Conservation (phyloP, 805 yeast genomes). For the Wickerhamiella shivajii region DNA sequence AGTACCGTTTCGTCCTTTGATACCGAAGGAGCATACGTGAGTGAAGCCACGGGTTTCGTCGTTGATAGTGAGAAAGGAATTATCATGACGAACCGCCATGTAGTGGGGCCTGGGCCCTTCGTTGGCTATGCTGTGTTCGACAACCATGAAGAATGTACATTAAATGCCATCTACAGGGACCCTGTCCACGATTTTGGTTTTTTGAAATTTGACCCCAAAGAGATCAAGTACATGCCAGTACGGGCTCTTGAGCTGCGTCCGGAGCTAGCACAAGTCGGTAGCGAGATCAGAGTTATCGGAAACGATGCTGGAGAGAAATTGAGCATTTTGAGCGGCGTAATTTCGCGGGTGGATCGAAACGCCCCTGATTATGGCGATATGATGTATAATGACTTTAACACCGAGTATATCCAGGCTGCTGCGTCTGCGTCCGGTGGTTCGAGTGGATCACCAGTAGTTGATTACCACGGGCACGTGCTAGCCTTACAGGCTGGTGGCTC, state of each 20-base stretch:
- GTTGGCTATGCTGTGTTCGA: conserved; percentile 84
- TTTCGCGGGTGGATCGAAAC: conserved; percentile 70
- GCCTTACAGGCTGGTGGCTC: conserved; percentile 94
- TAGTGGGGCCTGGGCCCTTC: conserved; percentile 91
- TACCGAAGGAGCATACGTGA: conserved; percentile 60
- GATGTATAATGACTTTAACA: conserved; percentile 84
- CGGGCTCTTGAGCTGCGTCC: conserved; percentile 57
- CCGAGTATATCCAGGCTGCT: conserved; percentile 91
- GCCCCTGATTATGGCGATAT: conserved; percentile 87
- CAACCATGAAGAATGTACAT: conserved; percentile 86
- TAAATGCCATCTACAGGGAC: conserved; percentile 74
- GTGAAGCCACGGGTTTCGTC: conserved; percentile 89
- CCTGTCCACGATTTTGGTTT: conserved; percentile 95
- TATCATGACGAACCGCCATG: conserved; percentile 84
- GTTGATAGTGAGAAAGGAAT: conserved; percentile 74
- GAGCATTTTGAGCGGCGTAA: conserved; percentile 77
- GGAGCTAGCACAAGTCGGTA: conserved; percentile 76
- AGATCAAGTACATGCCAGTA: conserved; percentile 59
- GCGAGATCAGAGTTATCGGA: conserved; percentile 88
- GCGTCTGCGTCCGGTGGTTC: conserved; percentile 95
- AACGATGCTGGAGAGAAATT: conserved; percentile 93
- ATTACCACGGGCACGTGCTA: conserved; percentile 71
- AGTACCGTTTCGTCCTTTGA: conserved; percentile 79
- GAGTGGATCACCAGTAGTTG: conserved; percentile 92
- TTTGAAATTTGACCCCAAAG: conserved; percentile 56